Percentiles rank a stretch among this genome's conserved stretches.
These are phyloP conservation scores for Sphaerulina musiva DNA, from an alignment of 2,329 filamentous ascomycete genomes.

Conservation along the genomic window DNA sequence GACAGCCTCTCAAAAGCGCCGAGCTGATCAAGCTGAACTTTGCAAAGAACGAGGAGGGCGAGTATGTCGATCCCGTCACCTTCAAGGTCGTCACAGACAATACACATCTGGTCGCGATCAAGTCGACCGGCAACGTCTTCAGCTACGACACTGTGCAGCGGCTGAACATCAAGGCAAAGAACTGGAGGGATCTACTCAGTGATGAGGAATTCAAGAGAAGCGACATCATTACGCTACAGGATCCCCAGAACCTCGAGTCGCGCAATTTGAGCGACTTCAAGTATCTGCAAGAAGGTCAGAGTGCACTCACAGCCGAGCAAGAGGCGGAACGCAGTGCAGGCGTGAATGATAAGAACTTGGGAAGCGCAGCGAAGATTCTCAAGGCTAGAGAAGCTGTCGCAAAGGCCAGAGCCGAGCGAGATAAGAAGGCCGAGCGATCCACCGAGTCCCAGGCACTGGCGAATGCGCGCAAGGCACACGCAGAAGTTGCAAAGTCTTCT, in stretches of 20 bases:
- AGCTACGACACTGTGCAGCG: slow-evolving; percentile 91
- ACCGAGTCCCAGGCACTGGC: slow-evolving; percentile 41
- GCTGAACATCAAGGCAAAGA: slow-evolving; percentile 93
- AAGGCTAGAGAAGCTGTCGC: slow-evolving; percentile 93
- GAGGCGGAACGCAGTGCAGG: slow-evolving; percentile 54
- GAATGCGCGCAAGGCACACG: slow-evolving; percentile 51
- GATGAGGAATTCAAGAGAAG: slow-evolving; percentile 80
- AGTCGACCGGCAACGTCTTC: slow-evolving; percentile 87
- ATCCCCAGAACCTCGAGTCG: slow-evolving; percentile 81
- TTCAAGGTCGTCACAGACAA: slow-evolving; percentile 98
- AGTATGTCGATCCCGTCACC: slow-evolving; percentile 92
- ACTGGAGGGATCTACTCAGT: slow-evolving; percentile 85
- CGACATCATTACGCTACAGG: slow-evolving; percentile 93
- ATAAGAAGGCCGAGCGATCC: slow-evolving; percentile 26
- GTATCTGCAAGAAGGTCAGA: slow-evolving; percentile 73
- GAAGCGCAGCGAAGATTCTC: slow-evolving; percentile 73
- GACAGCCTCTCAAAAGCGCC: slow-evolving; percentile 66
- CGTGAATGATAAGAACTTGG: slow-evolving; percentile 74
- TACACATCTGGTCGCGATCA: slow-evolving; percentile 87
- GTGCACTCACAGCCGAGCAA: slow-evolving; percentile 61
- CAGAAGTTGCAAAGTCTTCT: slow-evolving; percentile 23
- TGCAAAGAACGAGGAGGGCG: slow-evolving; percentile 80
- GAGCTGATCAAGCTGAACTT: slow-evolving; percentile 91
- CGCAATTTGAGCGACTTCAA: slow-evolving; percentile 84
- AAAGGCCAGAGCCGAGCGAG: slow-evolving; percentile 69